Evolutionary conservation across 2,329 filamentous ascomycete genomes (phyloP), one percentile per base, ranked within the genome.

Genomic region (Diaporthe sp.): DNA sequence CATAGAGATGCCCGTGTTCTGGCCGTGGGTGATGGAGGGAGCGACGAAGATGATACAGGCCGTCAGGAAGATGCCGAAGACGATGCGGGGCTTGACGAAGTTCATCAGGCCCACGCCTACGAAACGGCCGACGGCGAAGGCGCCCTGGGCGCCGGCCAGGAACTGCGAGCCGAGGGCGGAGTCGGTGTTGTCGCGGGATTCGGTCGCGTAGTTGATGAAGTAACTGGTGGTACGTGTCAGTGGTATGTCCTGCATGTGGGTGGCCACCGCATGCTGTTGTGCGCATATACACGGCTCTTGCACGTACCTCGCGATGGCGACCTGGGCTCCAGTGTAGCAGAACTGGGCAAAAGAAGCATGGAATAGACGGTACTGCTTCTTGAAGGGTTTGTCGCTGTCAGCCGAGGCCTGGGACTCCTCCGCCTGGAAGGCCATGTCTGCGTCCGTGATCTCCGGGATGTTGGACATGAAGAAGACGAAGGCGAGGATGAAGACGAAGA

Each of bases 331-430:
- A 0, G 86, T 93, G 81, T 96, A 97, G 81, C 92, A 94, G 83
- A 96, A 96, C 77, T 96, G 94, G 0, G 93, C 92, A 77, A 92
- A 89, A 0, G 93, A 90, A 17, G 93, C 94, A 78, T 94, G 93
- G 86, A 95, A 95, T 3, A 96, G 86, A 32, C 91, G 90, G 82
- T 93, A 95, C 78, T 94, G 92, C 82, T 93, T 93, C 78, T 86
- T 84, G 77, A 94, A 89, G 0, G 93, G 91, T 80, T 90, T 88
- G 1, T 55, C 32, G 77, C 91, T 87, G 73, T 89, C 86, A 66
- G 86, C 88, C 61, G 87, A 87, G 13, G 88, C 87, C 73, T 90
- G 82, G 3, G 87, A 80, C 75, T 90, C 87, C 47, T 86, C 83
- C 3, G 90, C 90, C 79, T 93, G 91, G 78, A 90, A 85, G 9